Evolutionary conservation across 2,329 filamentous ascomycete species (phyloP), one percentile per base, ranked within the genome.

Genomic region (Westerdykella sp.): DNA sequence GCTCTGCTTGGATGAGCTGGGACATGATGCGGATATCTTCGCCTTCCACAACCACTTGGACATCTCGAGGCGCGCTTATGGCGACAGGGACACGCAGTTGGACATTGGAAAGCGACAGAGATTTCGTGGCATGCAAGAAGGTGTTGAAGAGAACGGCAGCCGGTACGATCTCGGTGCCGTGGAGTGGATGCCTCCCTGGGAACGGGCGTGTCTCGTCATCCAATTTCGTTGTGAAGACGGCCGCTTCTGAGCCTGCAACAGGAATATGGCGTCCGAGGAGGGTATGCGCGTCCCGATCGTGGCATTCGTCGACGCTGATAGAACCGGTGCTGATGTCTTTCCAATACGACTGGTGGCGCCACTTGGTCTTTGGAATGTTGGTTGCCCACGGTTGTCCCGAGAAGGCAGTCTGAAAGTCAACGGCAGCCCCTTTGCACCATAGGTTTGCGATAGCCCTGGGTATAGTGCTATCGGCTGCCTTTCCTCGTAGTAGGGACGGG

Each of bases 131-230:
- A 16, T 63, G 50, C 12, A 62, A 41, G 40, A 71, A 69, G 1
- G 66, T 72, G 46, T 72, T 72, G 36, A 71, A 53, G 18, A 69
- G 56, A 2, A 65, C 63, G 2, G 68, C 70, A 2, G 69, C 70
- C 2, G 70, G 70, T 5, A 72, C 57, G 31, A 73, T 72, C 45
- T 73, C 69, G 1, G 68, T 68, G 5, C 67, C 69, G 35, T 66
- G 58, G 1, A 73, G 53, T 6, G 63, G 68, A 48, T 73, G 69
- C 14, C 43, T 60, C 2, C 67, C 56, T 3, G 70, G 69, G 50
- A 71, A 72, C 0, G 70, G 70, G 42, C 69, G 71, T 0, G 47
- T 62, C 12, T 59, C 56, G 5, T 67, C 53, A 40, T 70, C 60
- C 2, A 73, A 47, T 4, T 46, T 57, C 1, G 66, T 72, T 1